Conservation (phyloP, 495 filamentous ascomycete genomes). For the Talaromyces trachyspermus region DNA sequence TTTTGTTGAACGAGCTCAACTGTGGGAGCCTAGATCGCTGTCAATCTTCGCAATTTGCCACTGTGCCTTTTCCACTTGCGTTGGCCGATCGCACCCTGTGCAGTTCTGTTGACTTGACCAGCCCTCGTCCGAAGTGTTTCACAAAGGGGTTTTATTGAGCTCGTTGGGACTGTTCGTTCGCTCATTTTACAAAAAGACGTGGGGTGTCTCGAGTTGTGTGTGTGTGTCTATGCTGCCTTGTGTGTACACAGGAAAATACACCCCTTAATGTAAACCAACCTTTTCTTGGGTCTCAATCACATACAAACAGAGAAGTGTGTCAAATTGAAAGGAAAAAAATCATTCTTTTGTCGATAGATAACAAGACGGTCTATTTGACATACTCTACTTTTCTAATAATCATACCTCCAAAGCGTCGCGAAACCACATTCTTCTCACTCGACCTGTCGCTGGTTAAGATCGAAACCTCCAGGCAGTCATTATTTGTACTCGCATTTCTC, state of each 20-base stretch:
- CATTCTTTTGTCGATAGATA: constrained; percentile 9
- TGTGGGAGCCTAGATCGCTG: too few species aligned
- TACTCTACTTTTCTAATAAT: constrained; percentile 3
- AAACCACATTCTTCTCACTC: neutral
- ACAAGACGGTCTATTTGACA: constrained; percentile 9
- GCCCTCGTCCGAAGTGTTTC: neutral
- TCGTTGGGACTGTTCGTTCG: constrained; percentile 2
- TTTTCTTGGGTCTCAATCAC: constrained; percentile 3
- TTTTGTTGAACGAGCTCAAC: too few species aligned
- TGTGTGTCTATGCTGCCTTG: constrained; percentile 1
- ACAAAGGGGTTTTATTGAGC: neutral
- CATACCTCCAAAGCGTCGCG: constrained; percentile 3
- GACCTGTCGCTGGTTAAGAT: neutral
- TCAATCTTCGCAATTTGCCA: neutral
- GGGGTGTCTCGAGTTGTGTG: neutral
- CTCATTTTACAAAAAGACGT: neutral
- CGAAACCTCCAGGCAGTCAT: neutral
- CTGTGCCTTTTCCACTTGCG: too few species aligned
- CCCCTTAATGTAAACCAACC: constrained; percentile 6
- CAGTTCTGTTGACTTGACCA: constrained; percentile 2
- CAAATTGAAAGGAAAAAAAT: constrained; percentile 6
- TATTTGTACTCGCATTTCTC: neutral
- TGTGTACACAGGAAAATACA: constrained; percentile 6
- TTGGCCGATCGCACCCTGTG: too few species aligned
- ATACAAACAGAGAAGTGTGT: constrained; percentile 6